Evolutionary conservation across 495 filamentous ascomycete species (phyloP), one percentile per base, ranked within the genome.

Genomic region (Lentithecium fluviatile): DNA sequence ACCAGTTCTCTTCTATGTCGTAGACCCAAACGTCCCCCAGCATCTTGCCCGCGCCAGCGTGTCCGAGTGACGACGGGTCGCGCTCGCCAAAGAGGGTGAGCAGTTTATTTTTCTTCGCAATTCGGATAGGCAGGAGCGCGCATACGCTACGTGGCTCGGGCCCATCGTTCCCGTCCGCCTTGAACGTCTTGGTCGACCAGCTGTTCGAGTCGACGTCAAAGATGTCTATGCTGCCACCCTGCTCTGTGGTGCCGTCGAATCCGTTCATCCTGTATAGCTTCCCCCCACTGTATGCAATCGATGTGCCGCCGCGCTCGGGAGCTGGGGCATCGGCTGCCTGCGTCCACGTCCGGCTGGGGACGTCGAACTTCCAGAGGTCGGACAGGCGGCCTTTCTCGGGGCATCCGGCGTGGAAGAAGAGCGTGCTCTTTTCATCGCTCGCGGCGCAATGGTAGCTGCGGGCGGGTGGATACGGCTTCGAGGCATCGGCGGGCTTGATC

Each of bases 401-500:
- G 64, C 85, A 88, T 0, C 89, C 89, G 6, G 85, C 88, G 64
- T 91, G 88, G 15, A 94, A 70, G 67, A 86, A 85, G 34, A 94
- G 70, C 0, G 73, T 79, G 32, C 76, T 74, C 13, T 80, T 78
- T 6, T 81, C 81, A 36, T 83, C 72, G 29, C 46, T 59, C 10
- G 72, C 57, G 50, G 70, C 78, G 6, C 76, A 60, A 63, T 82
- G 78, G 52, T 84, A 83, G 69, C 75, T 79, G 7, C 81, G 77
- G 11, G 73, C 75, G 11, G 55, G 65, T 0, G 82, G 80, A 54
- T 67, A 71, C 0, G 66, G 55, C 5, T 50, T 49, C 11, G 69
- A 54, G 12, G 65, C 4, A 34, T 60, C 48, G 12, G 55, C 36
- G 13, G 71, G 74, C 17, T 43, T n/a, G 12, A 78, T 48, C 2